phyloP scores from a whole-genome alignment of 495 filamentous ascomycete genomes.

The Trichoderma asperelloides region DNA sequence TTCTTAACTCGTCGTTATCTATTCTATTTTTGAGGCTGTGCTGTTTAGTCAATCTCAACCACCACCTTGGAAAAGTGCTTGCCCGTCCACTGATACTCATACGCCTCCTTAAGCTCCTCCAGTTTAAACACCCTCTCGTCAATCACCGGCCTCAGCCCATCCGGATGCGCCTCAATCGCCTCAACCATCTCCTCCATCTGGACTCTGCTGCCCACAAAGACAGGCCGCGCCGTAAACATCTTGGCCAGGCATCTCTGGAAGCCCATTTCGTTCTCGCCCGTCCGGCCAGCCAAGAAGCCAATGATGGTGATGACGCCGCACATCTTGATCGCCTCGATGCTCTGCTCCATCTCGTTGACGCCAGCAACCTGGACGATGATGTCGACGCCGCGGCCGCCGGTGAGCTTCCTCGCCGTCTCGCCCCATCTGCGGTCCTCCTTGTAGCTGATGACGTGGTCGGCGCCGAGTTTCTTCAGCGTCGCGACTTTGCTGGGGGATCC shows the following conservation, averaged over 20 bases:
- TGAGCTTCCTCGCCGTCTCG: slow-evolving; percentile 46
- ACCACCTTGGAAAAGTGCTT: slow-evolving; percentile 23
- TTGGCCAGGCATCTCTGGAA: slow-evolving; percentile 37
- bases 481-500: slow-evolving; percentile 24
- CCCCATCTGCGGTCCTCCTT: slow-evolving; percentile 53
- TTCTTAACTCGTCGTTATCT: too few species aligned
- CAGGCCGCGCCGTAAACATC: slow-evolving; percentile 42
- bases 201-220: slow-evolving; percentile 43
- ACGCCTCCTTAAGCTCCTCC: slow-evolving; percentile 23
- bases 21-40: too few species aligned
- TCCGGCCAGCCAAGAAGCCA: slow-evolving; percentile 41
- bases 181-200: slow-evolving; percentile 47
- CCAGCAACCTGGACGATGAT: slow-evolving; percentile 53
- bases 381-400: slow-evolving; percentile 46
- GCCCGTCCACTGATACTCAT: slow-evolving; percentile 18
- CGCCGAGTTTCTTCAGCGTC: slow-evolving; percentile 32
- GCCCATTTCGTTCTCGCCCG: slow-evolving; percentile 27
- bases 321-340: slow-evolving; percentile 41
- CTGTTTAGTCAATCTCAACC: slow-evolving; percentile 16
- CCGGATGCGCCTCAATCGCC: slow-evolving; percentile 18
- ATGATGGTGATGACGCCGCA: slow-evolving; percentile 49
- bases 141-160: slow-evolving; percentile 18
- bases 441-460: slow-evolving; percentile 51
- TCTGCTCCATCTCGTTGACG: slow-evolving; percentile 42
- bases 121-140: slow-evolving; percentile 18